Conservation (phyloP, 805 yeast genomes). For the Pichia phayaonensis region DNA sequence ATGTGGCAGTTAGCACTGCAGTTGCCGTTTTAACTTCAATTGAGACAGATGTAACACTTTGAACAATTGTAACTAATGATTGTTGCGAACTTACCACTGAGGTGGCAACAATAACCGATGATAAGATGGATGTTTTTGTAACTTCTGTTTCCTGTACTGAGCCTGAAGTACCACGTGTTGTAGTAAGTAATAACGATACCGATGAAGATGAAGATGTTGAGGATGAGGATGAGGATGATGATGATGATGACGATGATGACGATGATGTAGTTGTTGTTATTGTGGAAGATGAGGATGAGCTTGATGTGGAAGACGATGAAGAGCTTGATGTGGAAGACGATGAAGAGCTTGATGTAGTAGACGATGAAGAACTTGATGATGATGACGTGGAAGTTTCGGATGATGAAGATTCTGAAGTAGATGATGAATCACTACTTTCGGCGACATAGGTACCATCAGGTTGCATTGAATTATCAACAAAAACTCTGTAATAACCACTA, state of each 20-base stretch:
- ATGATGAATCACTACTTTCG: neutral
- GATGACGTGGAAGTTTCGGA: constrained; percentile 8
- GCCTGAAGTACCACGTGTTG: constrained; percentile 2
- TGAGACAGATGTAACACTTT: constrained; percentile 17
- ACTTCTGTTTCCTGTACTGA: constrained; percentile 10
- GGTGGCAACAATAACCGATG: constrained; percentile 10
- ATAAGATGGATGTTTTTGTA: constrained; percentile 10
- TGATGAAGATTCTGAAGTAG: constrained; percentile 11
- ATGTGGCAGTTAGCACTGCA: constrained; percentile 7
- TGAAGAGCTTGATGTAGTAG: constrained; percentile 12
- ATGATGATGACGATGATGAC: constrained; percentile 11
- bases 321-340: constrained; percentile 9
- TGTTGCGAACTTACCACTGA: constrained; percentile 4
- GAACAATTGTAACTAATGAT: constrained; percentile 18
- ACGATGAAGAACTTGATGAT: constrained; percentile 14
- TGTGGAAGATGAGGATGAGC: constrained; percentile 16
- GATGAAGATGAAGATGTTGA: constrained; percentile 8
- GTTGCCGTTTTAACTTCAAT: constrained; percentile 11
- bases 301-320: constrained; percentile 11
- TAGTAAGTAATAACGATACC: neutral
- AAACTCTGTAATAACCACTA: constrained; percentile 40
- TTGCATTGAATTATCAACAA: constrained; percentile 23
- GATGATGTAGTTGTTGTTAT: constrained; percentile 14
- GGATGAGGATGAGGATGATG: constrained; percentile 12
- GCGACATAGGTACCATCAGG: neutral